A percentile compares a stretch with the other conserved stretches of the same genome.
phyloP scores from a whole-genome alignment of 768 basidiomycete genomes.

The Hirschioporus abietinus region DNA sequence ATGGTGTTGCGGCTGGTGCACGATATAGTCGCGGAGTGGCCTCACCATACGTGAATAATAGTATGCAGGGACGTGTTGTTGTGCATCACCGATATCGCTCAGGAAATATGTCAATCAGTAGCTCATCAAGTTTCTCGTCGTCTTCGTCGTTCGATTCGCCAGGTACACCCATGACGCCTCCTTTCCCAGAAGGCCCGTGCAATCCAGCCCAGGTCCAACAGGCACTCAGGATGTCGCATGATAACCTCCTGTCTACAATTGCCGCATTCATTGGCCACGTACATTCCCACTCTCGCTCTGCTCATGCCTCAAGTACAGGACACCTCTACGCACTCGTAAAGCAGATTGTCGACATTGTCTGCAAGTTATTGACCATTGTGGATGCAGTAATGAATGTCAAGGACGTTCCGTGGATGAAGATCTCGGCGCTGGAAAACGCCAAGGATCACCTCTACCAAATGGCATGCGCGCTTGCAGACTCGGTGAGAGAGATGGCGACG shows the following conservation, averaged over 20 bases:
- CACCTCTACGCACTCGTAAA: constrained; percentile 93
- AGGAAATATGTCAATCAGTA: constrained; percentile 50
- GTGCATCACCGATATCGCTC: not conserved
- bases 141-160: constrained; percentile 58
- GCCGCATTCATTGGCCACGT: constrained; percentile 98
- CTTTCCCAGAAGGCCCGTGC: constrained; percentile 70
- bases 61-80: not conserved
- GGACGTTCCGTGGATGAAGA: constrained; percentile 57
- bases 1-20: not conserved
- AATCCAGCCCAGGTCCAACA: constrained; percentile 66
- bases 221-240: constrained; percentile 78
- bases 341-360: constrained; percentile 90
- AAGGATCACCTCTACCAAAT: constrained; percentile 82
- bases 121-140: constrained; percentile 64
- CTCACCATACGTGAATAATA: not conserved
- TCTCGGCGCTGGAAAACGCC: constrained; percentile 58
- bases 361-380: constrained; percentile 85
- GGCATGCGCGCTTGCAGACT: constrained; percentile 82
- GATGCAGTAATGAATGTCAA: constrained; percentile 82
- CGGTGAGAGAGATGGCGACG: constrained; percentile 55
- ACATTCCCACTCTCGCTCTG: constrained; percentile 84
- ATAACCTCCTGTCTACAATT: constrained; percentile 87
- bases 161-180: constrained; percentile 38
- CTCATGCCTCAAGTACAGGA: constrained; percentile 90
- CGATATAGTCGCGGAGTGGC: not conserved